Percentiles rank a stretch among this genome's conserved stretches.
These are phyloP conservation scores for Aphanomyces astaci DNA, from an alignment of 352 stramenopile species.

Conservation along the genomic window DNA sequence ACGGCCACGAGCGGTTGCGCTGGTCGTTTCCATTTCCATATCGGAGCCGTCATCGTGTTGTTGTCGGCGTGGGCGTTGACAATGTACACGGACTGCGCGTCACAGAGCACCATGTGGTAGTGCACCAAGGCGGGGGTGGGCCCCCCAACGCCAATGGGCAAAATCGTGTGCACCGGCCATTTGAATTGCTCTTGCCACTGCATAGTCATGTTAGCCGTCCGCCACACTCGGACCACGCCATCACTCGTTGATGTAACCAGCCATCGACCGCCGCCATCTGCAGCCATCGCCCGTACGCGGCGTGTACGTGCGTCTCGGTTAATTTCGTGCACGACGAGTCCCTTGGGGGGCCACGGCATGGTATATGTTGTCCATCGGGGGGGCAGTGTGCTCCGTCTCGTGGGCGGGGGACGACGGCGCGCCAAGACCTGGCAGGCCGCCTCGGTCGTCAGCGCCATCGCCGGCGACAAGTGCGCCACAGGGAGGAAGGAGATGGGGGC, in stretches of 20 bases:
- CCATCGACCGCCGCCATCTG: slow-evolving; percentile 5
- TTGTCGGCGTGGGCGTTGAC: not conserved
- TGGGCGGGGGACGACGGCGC: not conserved
- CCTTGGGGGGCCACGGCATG: not conserved
- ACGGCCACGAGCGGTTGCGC: not conserved
- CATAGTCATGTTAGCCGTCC: not conserved
- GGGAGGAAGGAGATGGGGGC: not conserved
- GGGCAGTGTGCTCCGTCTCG: not conserved
- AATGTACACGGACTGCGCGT: slow-evolving; percentile 4
- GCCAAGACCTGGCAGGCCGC: not conserved
- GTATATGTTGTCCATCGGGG: not conserved
- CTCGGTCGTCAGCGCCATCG: not conserved
- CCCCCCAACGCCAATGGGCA: not conserved
- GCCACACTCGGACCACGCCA: slow-evolving; percentile 1
- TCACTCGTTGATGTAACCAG: not conserved
- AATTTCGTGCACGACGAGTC: no score
- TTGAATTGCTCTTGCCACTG: slow-evolving; percentile 2
- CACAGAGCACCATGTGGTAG: slow-evolving; percentile 5
- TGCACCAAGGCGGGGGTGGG: not conserved
- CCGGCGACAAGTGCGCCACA: not conserved
- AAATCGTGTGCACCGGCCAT: not conserved
- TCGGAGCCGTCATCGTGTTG: not conserved
- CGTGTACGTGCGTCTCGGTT: no score
- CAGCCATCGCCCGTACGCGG: not conserved
- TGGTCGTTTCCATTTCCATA: slow-evolving; percentile 10